Conservation (phyloP, 345 rosid genomes). For the Citrus glauca region DNA sequence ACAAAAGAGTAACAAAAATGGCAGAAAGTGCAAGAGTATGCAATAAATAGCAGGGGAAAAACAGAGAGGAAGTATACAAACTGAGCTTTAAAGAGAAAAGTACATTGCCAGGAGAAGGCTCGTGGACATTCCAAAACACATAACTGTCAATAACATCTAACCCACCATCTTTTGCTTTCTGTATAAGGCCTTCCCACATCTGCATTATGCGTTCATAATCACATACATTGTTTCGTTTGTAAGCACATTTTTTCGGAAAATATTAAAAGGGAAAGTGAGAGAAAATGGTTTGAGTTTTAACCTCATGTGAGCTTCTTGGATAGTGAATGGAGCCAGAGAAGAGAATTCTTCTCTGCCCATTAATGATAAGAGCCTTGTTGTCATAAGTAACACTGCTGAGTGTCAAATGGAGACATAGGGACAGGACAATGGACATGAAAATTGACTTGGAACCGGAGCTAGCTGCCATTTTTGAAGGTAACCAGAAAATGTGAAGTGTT, state of each 20-base stretch:
- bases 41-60: neutral
- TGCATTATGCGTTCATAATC: constrained; percentile 21
- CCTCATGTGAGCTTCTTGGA: constrained; percentile 69
- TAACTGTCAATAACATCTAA: constrained; percentile 65
- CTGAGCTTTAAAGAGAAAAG: constrained; percentile 6
- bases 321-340: constrained; percentile 73
- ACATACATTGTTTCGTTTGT: neutral
- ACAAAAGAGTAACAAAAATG: neutral
- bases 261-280: neutral
- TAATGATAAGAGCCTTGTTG: constrained; percentile 48
- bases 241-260: neutral
- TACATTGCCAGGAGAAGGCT: constrained; percentile 67
- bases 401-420: constrained; percentile 13
- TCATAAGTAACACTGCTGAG: constrained; percentile 46
- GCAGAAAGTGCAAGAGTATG: neutral
- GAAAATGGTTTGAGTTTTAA: neutral
- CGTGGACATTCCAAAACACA: constrained; percentile 73
- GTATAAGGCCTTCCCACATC: constrained; percentile 73
- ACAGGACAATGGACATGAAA: constrained; percentile 21
- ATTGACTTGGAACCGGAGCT: constrained; percentile 28
- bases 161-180: constrained; percentile 67
- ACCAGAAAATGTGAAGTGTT: constrained; percentile 7
- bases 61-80: neutral
- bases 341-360: constrained; percentile 51
- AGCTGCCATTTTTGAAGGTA: constrained; percentile 28